Base-by-base conservation (phyloP, 106 monocot species). In the Platanthera zijinensis region DNA sequence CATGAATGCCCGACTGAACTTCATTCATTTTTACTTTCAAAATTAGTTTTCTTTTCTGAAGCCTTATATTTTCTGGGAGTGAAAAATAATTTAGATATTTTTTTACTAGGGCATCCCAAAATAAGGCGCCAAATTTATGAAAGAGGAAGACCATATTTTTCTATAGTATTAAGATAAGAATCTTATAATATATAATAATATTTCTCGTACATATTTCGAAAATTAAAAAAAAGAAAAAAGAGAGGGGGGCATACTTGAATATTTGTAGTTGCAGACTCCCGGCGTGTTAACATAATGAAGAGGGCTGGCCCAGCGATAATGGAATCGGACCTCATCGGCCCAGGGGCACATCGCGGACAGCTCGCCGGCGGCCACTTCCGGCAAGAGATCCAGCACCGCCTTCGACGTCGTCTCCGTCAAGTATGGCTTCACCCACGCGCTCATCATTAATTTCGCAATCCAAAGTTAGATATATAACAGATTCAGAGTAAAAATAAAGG, bases 211-310 rank as follows among this genome's bases (percentile, higher is more conserved):
- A 54, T 14, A 54, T 54, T 3, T 54, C 6, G 21, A 7, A 5
- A 52, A 52, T 52, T 6, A 52, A 10, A 10, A 52, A 52, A 52
- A 10, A 6, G 51, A 10, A 52, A 52, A 6, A 10, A 52, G 30
- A 32, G 25, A n/a, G n/a, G n/a, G 1, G 3, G 21, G 12, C 12
- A 71, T 89, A 96, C 96, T 90, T 72, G 93, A 91, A 61, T 89
- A 89, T 50, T 85, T 77, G 89, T 83, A 96, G 74, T 77, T 84
- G 86, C 96, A 96, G 19, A 93, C 93, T 73, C 72, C 84, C 1
- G 93, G 96, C 1, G 96, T 96, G 75, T 96, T 87, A 52, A 83
- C 67, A 78, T 86, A 96, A 69, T 96, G 96, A 19, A 96, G 92
- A 3, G 85, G 87, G 62, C 87, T 85, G 7, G 96, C 51, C 96